A percentile compares a stretch with the other conserved stretches of the same genome.
Conservation (phyloP, 73 alveolate species). For the Symbiodinium pilosum region DNA sequence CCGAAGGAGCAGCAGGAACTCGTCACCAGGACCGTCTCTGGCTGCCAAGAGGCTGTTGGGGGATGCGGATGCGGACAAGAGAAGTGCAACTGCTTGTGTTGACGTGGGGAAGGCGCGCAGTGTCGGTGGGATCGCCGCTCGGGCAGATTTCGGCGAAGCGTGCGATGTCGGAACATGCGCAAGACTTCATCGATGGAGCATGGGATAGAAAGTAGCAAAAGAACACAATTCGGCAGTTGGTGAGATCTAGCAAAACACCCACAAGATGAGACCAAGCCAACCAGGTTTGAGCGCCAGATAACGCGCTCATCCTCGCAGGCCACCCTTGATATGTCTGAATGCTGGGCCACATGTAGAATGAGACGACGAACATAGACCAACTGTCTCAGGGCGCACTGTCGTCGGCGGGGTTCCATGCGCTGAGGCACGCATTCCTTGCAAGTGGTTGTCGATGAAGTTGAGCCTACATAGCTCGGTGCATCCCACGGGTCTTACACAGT, state of each 20-base stretch:
- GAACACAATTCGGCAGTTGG: no score
- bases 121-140: background rate
- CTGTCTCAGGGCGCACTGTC: background rate
- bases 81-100: background rate
- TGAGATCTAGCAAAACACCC: no score
- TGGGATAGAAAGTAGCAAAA: no score
- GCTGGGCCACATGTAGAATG: background rate
- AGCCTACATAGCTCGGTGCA: no score
- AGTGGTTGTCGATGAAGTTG: no score
- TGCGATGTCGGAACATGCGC: no score
- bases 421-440: no score
- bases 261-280: no score
- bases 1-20: background rate
- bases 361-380: background rate
- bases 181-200: no score
- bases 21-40: background rate
- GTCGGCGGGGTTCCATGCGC: slow-evolving; percentile 6
- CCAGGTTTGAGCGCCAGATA: background rate
- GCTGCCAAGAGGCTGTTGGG: background rate
- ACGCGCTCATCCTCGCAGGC: background rate
- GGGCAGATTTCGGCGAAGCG: no score
- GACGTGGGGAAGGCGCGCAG: background rate
- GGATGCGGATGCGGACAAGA: no score
- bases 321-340: background rate
- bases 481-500: no score